Evolutionary conservation across 192 early-diverging fungal genomes (phyloP), one percentile per base, ranked within the genome.

Genomic region (Coemansia sp.): DNA sequence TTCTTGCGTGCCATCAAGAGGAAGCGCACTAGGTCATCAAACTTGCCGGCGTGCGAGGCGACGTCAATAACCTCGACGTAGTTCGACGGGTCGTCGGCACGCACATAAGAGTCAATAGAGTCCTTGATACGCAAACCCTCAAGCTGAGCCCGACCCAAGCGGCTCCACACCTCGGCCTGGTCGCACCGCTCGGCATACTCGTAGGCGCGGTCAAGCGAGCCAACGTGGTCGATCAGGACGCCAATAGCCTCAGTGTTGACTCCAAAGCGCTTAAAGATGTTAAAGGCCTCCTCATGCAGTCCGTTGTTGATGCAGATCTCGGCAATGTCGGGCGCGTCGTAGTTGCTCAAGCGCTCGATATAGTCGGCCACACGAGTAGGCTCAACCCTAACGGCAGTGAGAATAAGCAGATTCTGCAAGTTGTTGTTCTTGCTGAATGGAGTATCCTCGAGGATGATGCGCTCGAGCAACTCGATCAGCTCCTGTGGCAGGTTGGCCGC

Each of bases 331-430:
- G 95, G 92, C 1, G 95, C 97, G 76, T 99, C 96, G 80, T 90
- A 98, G 89, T 97, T 98, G 72, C 94, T 90, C 43, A 99, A 87
- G 39, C 95, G 92, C n/a, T 87, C 90, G 65, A 99, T 92, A 70
- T 96, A 99, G 63, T 98, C 95, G 87, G 97, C 97, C 16, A 99
- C 97, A 67, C 93, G 89, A 44, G 89, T 67, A 47, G 91, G 91
- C 78, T 97, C 94, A n/a, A 95, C 93, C 83, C 95, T 96, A 75
- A 99, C 92, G 7, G 97, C 97, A 13, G 97, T 99, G 65, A 98
- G 84, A 69, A 99, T 98, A 71, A 99, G 87, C 74, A 99, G 87
- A 79, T 99, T 99, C 86, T 99, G 96, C 58, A 99, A 86, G 68
- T 94, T 97, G 70, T 92, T 88, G 87, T 99, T 96, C 81, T 98